Percentiles rank a stretch among this genome's conserved stretches.
Evolutionary conservation across 2,329 filamentous ascomycete genomes (phyloP).

Genomic region (Septoria petroselini): DNA sequence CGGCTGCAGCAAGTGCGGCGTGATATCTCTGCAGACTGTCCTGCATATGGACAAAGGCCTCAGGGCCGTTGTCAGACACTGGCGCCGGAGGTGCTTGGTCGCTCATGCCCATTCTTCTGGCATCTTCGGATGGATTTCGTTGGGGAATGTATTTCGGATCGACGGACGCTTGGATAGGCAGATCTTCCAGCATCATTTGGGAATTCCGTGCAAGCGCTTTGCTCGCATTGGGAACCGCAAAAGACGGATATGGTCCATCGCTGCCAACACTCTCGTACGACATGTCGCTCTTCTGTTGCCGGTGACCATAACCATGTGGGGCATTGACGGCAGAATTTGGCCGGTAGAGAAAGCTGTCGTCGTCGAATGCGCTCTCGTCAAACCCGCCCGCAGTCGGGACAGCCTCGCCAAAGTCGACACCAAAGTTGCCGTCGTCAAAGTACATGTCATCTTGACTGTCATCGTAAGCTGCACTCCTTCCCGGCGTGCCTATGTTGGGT

Average conservation of each 20-base stretch:
- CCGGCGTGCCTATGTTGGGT: not conserved
- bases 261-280: constrained; percentile 16
- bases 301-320: constrained; percentile 18
- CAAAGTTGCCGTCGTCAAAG: constrained; percentile 40
- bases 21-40: constrained; percentile 71
- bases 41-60: constrained; percentile 45
- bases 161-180: constrained; percentile 29
- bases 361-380: constrained; percentile 41
- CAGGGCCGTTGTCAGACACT: constrained; percentile 39
- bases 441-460: constrained; percentile 36
- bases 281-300: constrained; percentile 24
- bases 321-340: constrained; percentile 18
- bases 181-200: constrained; percentile 34
- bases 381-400: constrained; percentile 17
- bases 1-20: constrained; percentile 76
- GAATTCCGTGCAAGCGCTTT: constrained; percentile 30
- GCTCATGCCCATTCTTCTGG: constrained; percentile 34
- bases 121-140: constrained; percentile 36
- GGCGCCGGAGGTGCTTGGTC: constrained; percentile 53
- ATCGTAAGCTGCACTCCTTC: not conserved
- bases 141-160: constrained; percentile 35
- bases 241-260: constrained; percentile 37
- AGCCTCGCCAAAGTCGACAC: constrained; percentile 28
- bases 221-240: constrained; percentile 32
- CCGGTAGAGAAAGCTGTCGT: constrained; percentile 29